Evolutionary conservation across 371 early-diverging fungal genomes (phyloP), one percentile per base, ranked within the genome.

Genomic region (Funneliformis caledonium): DNA sequence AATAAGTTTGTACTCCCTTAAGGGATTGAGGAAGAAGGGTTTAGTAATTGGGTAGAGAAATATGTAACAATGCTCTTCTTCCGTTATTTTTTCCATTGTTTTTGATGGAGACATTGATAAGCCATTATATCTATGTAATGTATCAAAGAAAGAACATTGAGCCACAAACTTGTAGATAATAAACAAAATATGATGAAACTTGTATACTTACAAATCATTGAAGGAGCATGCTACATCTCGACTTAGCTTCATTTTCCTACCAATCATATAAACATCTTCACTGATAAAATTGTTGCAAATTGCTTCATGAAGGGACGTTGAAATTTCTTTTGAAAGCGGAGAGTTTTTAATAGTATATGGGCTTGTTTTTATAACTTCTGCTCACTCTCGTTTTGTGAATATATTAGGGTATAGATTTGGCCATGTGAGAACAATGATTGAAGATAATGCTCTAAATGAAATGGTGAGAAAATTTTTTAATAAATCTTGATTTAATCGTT

Each of bases 1-100:
- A 67, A 10, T 26, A 19, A 81, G 76, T 42, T 81, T 70, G 52
- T 81, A 81, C 68, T 81, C 81, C 62, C 76, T 81, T 62, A n/a
- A n/a, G 76, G n/a, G n/a, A n/a, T n/a, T n/a, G n/a, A n/a, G n/a
- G n/a, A n/a, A n/a, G n/a, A n/a, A n/a, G n/a, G n/a, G 61, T 67
- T 76, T 67, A 67, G 67, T 19, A 52, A 81, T 81, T 75, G 81
- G 81, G 56, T 81, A 52, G 26, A 81, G 33, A 56, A 76, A 68
- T 33, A 50, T 64, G 47, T 65, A 22, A 67, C 76, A 76, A 52
- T 76, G 69, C 69, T 75, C 76, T 16, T 81, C 81, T 42, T 81
- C 81, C 11, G 81, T 75, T 26, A 75, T 16, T 43, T 81, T 81
- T 67, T 42, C n/a, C n/a, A n/a, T n/a, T n/a, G n/a, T n/a, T n/a